Base-by-base conservation (phyloP, 495 filamentous ascomycete genomes). In the Aspergillus egyptiacus region DNA sequence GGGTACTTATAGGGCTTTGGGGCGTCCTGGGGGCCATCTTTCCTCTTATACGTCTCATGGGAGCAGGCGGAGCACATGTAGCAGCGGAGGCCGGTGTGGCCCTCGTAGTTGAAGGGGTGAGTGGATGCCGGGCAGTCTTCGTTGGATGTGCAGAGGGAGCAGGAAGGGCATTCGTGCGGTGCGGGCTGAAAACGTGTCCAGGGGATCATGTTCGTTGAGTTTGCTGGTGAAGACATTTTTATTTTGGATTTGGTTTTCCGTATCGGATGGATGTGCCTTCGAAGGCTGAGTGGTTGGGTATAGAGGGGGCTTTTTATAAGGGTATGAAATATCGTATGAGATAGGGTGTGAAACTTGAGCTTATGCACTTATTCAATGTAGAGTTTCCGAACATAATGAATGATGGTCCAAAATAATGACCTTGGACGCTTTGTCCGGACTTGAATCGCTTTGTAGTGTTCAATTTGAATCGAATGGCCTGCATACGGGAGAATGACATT, bases 51-150 rank as follows among this genome's bases (percentile, higher is more conserved):
- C 1, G n/a, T n/a, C 2, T 13, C 22, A 19, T 48, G 46, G 1
- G 46, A 48, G 17, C 46, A 48, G 4, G 24, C 6, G 5, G 46
- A 48, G 35, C 46, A 48, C 25, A 7, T 32, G 18, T 48, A 48
- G 17, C 46, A 48, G n/a, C 37, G 34, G 1, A 48, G 25, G 9
- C 27, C 27, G 5, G 25, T 33, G 2, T 48, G 19, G 0, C 27
- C 25, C 1, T 25, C 8, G 14, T 18, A 9, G 22, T 48, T 48
- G 25, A 25, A 48, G 35, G 46, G 35, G 35, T 48, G 46, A 0
- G 3, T 9, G 13, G 35, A 18, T 18, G 20, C 6, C n/a, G 35
- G 46, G 17, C 46, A 48, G 5, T 25, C 22, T 27, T 27, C 24
- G 10, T 27, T 20, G 8, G 24, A 13, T 3, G 7, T 40, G 46